Percentiles rank a stretch among this genome's conserved stretches.
Conservation (phyloP, 164 flowering plant genomes). For the Dillenia suffruticosa region DNA sequence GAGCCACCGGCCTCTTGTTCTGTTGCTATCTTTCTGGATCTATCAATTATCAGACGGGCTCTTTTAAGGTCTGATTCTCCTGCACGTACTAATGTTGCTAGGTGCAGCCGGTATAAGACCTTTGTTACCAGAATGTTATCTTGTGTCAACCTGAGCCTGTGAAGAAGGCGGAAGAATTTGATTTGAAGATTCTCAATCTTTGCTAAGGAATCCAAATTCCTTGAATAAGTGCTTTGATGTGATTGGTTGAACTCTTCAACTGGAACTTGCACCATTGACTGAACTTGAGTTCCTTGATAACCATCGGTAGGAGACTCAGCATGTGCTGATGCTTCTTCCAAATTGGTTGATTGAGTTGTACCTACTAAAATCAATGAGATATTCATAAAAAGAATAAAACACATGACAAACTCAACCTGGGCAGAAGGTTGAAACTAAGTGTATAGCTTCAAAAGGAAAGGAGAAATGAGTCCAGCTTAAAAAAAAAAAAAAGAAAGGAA, state of each 20-base stretch:
- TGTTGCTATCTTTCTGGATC: slow-evolving; percentile 49
- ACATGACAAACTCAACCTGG: no score
- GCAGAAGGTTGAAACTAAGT: no score
- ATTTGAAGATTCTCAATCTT: slow-evolving; percentile 71
- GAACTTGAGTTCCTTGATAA: slow-evolving; percentile 25
- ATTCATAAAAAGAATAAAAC: no score
- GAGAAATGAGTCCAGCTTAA: no score
- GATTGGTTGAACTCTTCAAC: slow-evolving; percentile 30
- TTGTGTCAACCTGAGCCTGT: slow-evolving; percentile 49
- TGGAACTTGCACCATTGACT: slow-evolving; percentile 11
- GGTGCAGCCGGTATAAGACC: slow-evolving; percentile 76
- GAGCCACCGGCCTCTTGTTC: slow-evolving; percentile 56
- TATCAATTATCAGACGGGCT: slow-evolving; percentile 37
- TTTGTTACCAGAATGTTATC: slow-evolving; percentile 66
- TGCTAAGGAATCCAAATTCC: slow-evolving; percentile 44
- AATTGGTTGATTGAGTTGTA: slow-evolving; percentile 22
- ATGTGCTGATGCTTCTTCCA: slow-evolving; percentile 16
- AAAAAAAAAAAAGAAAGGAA: no score
- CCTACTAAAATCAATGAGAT: slow-evolving; percentile 14
- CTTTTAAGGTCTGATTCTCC: slow-evolving; percentile 67
- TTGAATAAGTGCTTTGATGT: slow-evolving; percentile 14
- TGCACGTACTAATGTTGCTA: slow-evolving; percentile 67
- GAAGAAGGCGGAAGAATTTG: slow-evolving; percentile 66
- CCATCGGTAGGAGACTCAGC: slow-evolving; percentile 21
- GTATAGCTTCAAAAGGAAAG: no score